Evolutionary conservation across 306 rosid species (phyloP).

Genomic region (Prinsepia uniflora): DNA sequence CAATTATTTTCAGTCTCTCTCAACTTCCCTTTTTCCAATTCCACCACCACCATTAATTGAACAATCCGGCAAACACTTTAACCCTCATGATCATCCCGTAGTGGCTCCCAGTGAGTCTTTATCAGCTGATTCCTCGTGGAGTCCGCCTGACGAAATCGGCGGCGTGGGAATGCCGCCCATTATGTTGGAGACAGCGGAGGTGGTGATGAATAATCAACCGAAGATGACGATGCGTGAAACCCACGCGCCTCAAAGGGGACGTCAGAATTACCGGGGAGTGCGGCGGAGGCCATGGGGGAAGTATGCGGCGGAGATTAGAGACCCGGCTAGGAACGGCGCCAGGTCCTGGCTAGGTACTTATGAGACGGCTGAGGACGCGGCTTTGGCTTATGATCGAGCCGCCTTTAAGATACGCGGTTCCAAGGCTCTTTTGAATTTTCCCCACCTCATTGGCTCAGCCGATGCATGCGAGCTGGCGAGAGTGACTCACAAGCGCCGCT

Average conservation of each 20-base stretch:
- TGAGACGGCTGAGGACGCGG: constrained; percentile 43
- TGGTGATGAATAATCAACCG: too few species aligned
- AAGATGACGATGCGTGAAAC: background rate
- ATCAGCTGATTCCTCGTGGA: too few species aligned
- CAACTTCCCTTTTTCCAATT: too few species aligned
- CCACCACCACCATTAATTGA: too few species aligned
- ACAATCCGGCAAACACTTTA: too few species aligned
- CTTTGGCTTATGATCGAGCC: constrained; percentile 52
- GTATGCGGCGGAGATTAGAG: constrained; percentile 48
- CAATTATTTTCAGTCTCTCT: background rate
- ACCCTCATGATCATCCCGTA: too few species aligned
- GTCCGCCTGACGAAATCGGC: too few species aligned
- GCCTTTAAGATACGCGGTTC: constrained; percentile 50
- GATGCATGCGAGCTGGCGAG: background rate
- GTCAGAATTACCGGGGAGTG: constrained; percentile 37
- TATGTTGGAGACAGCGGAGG: too few species aligned
- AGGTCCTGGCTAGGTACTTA: constrained; percentile 60
- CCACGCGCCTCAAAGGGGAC: background rate
- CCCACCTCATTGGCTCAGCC: constrained; percentile 34
- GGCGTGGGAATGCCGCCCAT: too few species aligned
- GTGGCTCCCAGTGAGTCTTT: too few species aligned
- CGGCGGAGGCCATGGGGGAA: constrained; percentile 58
- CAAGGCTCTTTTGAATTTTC: constrained; percentile 55
- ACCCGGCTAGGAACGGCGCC: constrained; percentile 32
- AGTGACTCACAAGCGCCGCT: background rate